A percentile compares a stretch with the other conserved stretches of the same genome.
Conservation (phyloP, 257 asterid species). For the Ligustrum vulgare region DNA sequence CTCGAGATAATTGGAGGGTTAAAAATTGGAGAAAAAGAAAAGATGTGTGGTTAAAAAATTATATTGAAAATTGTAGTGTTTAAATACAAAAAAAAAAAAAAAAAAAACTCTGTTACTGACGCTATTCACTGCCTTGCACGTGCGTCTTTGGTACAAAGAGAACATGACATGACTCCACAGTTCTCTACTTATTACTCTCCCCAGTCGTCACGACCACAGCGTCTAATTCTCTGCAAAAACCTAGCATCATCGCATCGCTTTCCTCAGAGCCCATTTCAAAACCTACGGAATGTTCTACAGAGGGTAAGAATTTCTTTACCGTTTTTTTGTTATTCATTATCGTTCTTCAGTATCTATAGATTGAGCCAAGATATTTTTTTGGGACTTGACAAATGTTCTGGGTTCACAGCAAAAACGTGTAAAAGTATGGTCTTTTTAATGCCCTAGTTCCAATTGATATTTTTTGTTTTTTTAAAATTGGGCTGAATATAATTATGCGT, state of each 20-base stretch:
- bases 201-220: neutral
- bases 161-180: neutral
- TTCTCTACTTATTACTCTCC: neutral
- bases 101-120: no score
- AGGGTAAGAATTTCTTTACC: constrained; percentile 31
- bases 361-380: neutral
- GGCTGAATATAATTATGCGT: neutral
- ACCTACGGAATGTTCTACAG: constrained; percentile 39
- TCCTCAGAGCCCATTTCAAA: constrained; percentile 1
- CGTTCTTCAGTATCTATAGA: neutral
- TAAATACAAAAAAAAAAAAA: no score
- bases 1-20: no score
- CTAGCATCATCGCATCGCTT: neutral
- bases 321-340: neutral
- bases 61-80: no score
- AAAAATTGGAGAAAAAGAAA: no score
- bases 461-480: neutral
- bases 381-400: neutral
- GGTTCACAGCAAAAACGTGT: neutral
- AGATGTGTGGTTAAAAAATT: no score
- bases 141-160: no score
- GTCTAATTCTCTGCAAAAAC: neutral
- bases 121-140: no score
- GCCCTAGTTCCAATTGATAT: neutral
- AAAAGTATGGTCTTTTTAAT: neutral